Evolutionary conservation across 2,329 filamentous ascomycete genomes (phyloP).

Genomic region (Arthroderma sp.): DNA sequence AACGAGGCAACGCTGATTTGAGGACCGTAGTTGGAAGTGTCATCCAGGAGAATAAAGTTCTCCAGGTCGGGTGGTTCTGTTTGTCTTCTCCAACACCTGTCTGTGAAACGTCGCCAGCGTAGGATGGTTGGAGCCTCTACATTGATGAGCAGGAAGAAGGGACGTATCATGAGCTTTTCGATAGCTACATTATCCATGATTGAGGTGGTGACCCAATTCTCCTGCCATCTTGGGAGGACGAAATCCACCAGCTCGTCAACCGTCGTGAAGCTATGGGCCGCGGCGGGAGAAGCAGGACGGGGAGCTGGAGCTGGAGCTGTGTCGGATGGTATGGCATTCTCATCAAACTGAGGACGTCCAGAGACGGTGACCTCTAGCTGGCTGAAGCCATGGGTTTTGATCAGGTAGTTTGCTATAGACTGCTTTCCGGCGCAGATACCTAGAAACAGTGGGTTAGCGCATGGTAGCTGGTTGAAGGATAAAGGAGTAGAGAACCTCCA

Average conservation of each 20-base stretch:
- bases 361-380: constrained; percentile 47
- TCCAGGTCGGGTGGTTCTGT: constrained; percentile 42
- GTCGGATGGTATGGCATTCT: not conserved
- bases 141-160: constrained; percentile 86
- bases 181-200: constrained; percentile 60
- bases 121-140: constrained; percentile 79
- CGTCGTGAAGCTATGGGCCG: constrained; percentile 40
- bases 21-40: constrained; percentile 59
- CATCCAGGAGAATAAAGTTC: constrained; percentile 50
- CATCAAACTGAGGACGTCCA: not conserved
- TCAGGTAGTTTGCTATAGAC: constrained; percentile 76
- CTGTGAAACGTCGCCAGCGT: constrained; percentile 66
- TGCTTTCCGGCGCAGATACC: constrained; percentile 89
- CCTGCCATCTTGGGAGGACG: constrained; percentile 71
- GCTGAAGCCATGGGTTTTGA: constrained; percentile 70
- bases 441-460: constrained; percentile 22
- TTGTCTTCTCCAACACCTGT: constrained; percentile 37
- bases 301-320: not conserved
- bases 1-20: constrained; percentile 57
- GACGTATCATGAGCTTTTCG: constrained; percentile 62
- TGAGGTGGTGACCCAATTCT: constrained; percentile 75
- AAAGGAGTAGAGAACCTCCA: constrained; percentile 27
- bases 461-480: not conserved
- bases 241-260: constrained; percentile 63
- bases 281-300: not conserved